Base-by-base conservation (phyloP, 305 asterid species). In the Nicotiana rustica region DNA sequence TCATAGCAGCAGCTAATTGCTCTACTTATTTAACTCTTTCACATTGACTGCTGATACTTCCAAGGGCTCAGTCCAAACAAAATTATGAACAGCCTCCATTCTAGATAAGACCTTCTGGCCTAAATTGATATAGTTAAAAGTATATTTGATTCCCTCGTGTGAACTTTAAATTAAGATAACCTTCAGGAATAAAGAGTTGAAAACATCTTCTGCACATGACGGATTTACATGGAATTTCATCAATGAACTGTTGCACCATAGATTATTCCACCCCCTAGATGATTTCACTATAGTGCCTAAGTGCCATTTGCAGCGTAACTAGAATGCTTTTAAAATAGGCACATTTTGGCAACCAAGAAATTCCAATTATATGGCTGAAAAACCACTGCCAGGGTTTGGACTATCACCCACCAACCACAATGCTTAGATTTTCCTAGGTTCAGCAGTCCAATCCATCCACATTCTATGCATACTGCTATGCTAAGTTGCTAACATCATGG, bases 401-500 rank as follows among this genome's bases (percentile, higher is more conserved):
- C 66, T 29, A 25, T 52, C 29, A 76, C 17, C 66, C 80, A 52
- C 71, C 44, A 2, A 66, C 44, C 18, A 65, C 70, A 65, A 31
- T 29, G 65, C 80, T 52, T 75, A 52, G 65, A 75, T 15, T 55
- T 19, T 29, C 56, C 80, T 55, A 31, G 49, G 49, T 15, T 76
- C 18, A 55, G 33, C 62, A 29, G 14, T 6, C 31, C 17, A 76
- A 76, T 17, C 66, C 66, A 55, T 76, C 55, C 80, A 31, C 66
- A 15, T 18, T 55, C 65, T 52, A 55, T 17, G 49, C 49, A 76
- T 52, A 76, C 49, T 76, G 80, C 80, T 73, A 52, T 76, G 66
- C 29, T 75, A 75, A 36, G 41, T 14, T 52, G 41, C 41, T 41
- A 41, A 41, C 49, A 55, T 55, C 65, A 75, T 52, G 79, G 29